Evolutionary conservation across 345 rosid species (phyloP).

Genomic region (Erodium maritimum): DNA sequence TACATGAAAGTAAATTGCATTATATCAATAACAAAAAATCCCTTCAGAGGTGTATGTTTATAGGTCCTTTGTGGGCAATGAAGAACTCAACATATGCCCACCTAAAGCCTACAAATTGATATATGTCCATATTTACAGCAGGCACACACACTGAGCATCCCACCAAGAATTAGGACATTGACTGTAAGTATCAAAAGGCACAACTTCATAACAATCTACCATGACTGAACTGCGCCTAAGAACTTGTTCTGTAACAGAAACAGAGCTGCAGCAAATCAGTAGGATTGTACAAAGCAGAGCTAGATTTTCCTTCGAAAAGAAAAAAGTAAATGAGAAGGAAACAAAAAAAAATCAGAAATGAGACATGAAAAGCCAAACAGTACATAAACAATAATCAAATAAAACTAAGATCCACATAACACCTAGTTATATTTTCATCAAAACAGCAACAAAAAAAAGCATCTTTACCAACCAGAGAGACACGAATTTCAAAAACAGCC

Average conservation of each 20-base stretch:
- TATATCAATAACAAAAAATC: too few relatives aligned
- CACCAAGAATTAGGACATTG: constrained; percentile 58
- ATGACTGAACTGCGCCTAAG: background rate
- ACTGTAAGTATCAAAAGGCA: background rate
- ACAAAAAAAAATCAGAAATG: background rate
- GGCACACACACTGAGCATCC: constrained; percentile 41
- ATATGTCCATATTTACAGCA: constrained; percentile 60
- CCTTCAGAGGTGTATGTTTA: constrained; percentile 4
- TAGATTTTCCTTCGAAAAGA: background rate
- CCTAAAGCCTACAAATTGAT: constrained; percentile 48
- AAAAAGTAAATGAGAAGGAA: constrained; percentile 8
- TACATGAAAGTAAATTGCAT: too few relatives aligned
- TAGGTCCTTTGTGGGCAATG: constrained; percentile 34
- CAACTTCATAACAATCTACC: constrained; percentile 32
- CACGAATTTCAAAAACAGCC: background rate
- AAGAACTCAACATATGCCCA: constrained; percentile 29
- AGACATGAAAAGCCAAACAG: background rate
- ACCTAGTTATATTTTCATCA: background rate
- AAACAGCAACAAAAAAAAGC: background rate
- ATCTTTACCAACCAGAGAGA: background rate
- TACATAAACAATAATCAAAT: background rate
- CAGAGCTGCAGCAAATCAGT: constrained; percentile 39
- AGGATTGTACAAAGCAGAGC: constrained; percentile 1
- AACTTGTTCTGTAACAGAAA: too few relatives aligned
- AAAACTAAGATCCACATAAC: background rate